Conservation (phyloP, 1,139 yeast species). For the Saccharomyces hybrid region DNA sequence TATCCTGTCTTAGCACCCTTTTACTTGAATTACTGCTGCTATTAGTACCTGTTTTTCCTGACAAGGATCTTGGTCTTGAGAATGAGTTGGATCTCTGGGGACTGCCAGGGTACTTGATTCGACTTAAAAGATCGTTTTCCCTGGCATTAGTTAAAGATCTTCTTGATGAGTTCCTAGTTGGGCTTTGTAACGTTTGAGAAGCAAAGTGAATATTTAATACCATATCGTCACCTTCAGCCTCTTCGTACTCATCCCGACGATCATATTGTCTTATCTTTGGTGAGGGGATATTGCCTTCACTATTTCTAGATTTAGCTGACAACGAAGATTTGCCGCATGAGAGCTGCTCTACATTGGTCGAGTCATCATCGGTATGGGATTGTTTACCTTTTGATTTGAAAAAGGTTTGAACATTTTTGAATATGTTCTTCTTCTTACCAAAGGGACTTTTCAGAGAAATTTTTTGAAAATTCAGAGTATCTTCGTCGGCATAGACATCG, state of each 20-base stretch:
- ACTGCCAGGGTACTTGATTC: neutral
- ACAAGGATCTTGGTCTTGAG: neutral
- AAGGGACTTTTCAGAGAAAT: constrained; percentile 2
- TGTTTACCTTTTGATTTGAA: neutral
- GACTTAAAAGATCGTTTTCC: neutral
- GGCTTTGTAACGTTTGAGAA: neutral
- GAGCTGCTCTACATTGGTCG: neutral
- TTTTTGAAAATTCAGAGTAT: constrained; percentile 2
- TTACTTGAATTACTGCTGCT: neutral
- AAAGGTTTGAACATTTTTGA: constrained; percentile 2
- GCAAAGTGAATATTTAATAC: neutral
- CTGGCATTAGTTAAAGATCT: neutral
- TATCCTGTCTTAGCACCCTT: neutral
- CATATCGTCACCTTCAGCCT: neutral
- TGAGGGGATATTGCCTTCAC: neutral
- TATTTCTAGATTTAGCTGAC: neutral
- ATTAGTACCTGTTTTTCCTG: neutral
- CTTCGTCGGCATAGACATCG: neutral
- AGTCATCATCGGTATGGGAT: neutral
- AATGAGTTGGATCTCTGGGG: neutral
- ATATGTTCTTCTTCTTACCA: constrained; percentile 3
- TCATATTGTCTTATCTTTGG: neutral
- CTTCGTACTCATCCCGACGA: neutral
- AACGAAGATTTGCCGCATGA: neutral
- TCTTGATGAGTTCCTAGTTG: neutral